Evolutionary conservation across 257 asterid species (phyloP), one percentile per base, ranked within the genome.

Genomic region (Nicotiana obtusifolia): DNA sequence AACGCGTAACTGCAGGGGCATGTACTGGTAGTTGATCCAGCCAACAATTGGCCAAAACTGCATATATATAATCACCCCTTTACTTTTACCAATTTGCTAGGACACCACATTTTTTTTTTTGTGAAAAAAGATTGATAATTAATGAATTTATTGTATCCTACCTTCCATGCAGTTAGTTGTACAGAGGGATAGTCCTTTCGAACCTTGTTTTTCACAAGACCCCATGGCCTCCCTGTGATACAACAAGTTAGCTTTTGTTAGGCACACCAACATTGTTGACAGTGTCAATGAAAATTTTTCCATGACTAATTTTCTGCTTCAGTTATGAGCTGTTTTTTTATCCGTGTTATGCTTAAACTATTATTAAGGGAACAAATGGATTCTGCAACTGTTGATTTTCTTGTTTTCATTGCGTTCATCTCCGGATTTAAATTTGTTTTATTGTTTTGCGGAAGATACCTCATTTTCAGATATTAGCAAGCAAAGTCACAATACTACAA

Each of bases 11-110:
- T 84, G 87, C 82, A 83, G n/a, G 13, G 89, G 89, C 89, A 86
- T 82, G 77, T 86, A 86, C 59, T 84, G 89, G 76, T 86, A 86
- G 83, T 86, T 86, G 85, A 86, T 86, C 89, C 89, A 86, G 10
- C 89, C 87, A 52, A 86, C 84, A 13, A 86, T 33, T 9, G 89
- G 89, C 89, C 89, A 86, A 78, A 86, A 86, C 87, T 86, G 84
- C 66, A 28, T 20, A 26, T 47, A 28, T 20, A 26, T 47, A 5
- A 59, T 37, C 10, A 71, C 3, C 35, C n/a, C 41, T 15, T 47
- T 13, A 44, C 15, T 44, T 22, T n/a, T 22, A 14, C 37, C 10
- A 22, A 44, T 73, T 13, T 73, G 20, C 6, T 41, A 69, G 20
- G n/a, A 69, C 22, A 44, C 13, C 30, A 57, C 16, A 28, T 33